Percentiles rank a stretch among this genome's conserved stretches.
Conservation (phyloP, 2,329 filamentous ascomycete genomes). For the Aspergillus piperis region DNA sequence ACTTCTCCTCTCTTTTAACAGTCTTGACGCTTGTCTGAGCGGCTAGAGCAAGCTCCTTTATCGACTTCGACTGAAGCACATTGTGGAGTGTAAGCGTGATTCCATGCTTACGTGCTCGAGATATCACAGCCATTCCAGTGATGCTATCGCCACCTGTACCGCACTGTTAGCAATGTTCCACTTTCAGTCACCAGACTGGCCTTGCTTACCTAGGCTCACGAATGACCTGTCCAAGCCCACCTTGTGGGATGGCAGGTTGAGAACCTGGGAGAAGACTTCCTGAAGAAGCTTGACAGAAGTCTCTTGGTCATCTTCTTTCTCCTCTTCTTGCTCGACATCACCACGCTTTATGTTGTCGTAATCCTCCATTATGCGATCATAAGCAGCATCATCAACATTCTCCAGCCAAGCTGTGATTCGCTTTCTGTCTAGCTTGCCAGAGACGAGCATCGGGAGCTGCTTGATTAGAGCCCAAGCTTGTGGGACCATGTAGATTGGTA, state of each 20-base stretch:
- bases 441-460: slow-evolving; percentile 43
- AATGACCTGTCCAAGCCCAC: slow-evolving; percentile 39
- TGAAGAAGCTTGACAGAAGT: slow-evolving; percentile 26
- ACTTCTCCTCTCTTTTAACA: slow-evolving; percentile 27
- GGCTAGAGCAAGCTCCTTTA: slow-evolving; percentile 32
- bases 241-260: slow-evolving; percentile 38
- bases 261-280: slow-evolving; percentile 39
- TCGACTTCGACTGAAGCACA: slow-evolving; percentile 36
- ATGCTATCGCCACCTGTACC: slow-evolving; percentile 42
- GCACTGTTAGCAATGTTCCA: slow-evolving; percentile 14
- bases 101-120: slow-evolving; percentile 39
- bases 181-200: neutral
- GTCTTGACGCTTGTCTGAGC: slow-evolving; percentile 22
- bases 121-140: slow-evolving; percentile 42
- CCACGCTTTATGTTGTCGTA: slow-evolving; percentile 34
- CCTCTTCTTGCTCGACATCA: slow-evolving; percentile 15
- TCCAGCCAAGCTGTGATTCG: slow-evolving; percentile 49
- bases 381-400: slow-evolving; percentile 40
- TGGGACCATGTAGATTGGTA: slow-evolving; percentile 51
- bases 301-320: slow-evolving; percentile 18
- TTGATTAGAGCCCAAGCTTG: slow-evolving; percentile 43
- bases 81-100: slow-evolving; percentile 37
- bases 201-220: slow-evolving; percentile 37
- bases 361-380: slow-evolving; percentile 43
- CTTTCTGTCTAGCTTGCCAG: slow-evolving; percentile 42